Evolutionary conservation across 192 early-diverging fungal genomes (phyloP).

Genomic region (Oehlia diaphana): DNA sequence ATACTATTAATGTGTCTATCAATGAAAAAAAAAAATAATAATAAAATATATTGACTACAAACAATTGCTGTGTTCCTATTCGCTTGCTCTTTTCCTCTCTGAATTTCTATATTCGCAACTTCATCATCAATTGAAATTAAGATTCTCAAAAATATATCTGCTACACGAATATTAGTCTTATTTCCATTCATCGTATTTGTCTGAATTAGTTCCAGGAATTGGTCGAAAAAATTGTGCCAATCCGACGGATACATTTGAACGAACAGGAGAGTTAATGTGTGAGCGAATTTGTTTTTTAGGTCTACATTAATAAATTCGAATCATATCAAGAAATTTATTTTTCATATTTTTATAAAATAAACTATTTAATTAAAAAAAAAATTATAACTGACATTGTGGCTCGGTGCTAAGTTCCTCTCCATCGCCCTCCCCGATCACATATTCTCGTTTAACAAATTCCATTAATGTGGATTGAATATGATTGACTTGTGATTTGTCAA

Average conservation of each 20-base stretch:
- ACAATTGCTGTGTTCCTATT: conserved; percentile 73
- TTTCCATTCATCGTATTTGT: conserved; percentile 48
- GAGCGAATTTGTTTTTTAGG: conserved; percentile 82
- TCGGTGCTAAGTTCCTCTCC: conserved; percentile 45
- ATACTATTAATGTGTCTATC: not conserved
- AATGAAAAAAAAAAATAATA: not conserved
- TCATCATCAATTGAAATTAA: conserved; percentile 84
- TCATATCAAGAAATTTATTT: not conserved
- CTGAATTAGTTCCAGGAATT: conserved; percentile 69
- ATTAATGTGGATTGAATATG: conserved; percentile 58
- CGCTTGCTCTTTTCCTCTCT: conserved; percentile 63
- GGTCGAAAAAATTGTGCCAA: conserved; percentile 89
- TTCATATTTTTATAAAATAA: not conserved
- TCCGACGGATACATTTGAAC: conserved; percentile 77
- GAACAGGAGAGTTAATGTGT: conserved; percentile 78
- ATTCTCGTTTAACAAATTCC: conserved; percentile 60
- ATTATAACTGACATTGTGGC: conserved; percentile 40
- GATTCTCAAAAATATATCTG: conserved; percentile 79
- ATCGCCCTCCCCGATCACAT: conserved; percentile 40
- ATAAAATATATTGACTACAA: not conserved
- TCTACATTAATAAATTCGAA: conserved; percentile 34
- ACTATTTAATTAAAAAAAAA: not conserved
- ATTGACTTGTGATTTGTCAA: conserved; percentile 50
- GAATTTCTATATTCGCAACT: conserved; percentile 72
- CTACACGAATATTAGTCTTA: conserved; percentile 51